Evolutionary conservation across 2,329 filamentous ascomycete species (phyloP), one percentile per base, ranked within the genome.

Genomic region (Aspergillus alliaceus): DNA sequence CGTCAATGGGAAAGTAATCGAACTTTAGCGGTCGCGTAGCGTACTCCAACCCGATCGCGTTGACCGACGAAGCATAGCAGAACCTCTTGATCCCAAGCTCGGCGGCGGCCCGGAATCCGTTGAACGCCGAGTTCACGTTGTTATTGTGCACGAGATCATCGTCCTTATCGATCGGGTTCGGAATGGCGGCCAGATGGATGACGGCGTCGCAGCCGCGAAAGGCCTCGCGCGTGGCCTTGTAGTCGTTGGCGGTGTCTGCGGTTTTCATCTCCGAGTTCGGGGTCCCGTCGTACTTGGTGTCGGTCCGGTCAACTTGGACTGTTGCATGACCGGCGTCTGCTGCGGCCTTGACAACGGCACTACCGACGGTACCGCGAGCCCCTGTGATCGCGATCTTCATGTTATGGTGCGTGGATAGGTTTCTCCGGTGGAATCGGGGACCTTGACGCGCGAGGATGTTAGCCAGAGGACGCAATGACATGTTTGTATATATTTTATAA

Each of bases 341-440:
- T 53, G 66, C 70, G 7, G 68, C 54, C 59, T 71, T 68, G 46
- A 74, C 71, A 20, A 69, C 59, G 22, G 64, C 65, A 35, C 62
- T 58, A 46, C 69, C 69, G 50, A 72, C 70, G 24, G 63, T 69
- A 64, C 73, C 67, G 68, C 69, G 72, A 64, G 57, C 74, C 58
- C 70, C 69, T 52, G 70, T 79, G 67, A 68, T 78, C 58, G 76
- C 77, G 69, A 69, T 77, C 71, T 69, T 78, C 75, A 70, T 69
- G n/a, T n/a, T n/a, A n/a, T n/a, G n/a, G n/a, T n/a, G 37, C 12
- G 20, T 14, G 11, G 37, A 40, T 22, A 40, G 20, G 18, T 40
- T 40, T 40, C 37, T 24, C 9, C 5, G 12, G 37, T 24, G 14
- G 11, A 14, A 22, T 6, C 6, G 20, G 37, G 20, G 20, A 3